phyloP scores from a whole-genome alignment of 2,329 filamentous ascomycete genomes.

The Falciphora oryzae region DNA sequence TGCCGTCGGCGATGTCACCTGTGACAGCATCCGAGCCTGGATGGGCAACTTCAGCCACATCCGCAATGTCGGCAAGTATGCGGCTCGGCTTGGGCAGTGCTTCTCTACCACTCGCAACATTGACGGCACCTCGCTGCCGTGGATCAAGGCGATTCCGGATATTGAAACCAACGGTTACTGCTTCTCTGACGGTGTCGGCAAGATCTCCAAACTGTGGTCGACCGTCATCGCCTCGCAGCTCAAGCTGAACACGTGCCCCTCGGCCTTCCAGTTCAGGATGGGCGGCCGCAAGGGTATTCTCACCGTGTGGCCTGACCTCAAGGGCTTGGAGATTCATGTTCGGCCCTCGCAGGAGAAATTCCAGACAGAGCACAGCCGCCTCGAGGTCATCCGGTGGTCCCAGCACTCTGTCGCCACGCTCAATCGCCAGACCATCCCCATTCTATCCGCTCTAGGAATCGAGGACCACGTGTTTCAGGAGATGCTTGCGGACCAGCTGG shows the following conservation, averaged over 20 bases:
- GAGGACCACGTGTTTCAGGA: slow-evolving; percentile 57
- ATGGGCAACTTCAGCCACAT: slow-evolving; percentile 86
- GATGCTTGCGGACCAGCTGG: slow-evolving; percentile 64
- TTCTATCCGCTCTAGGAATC: slow-evolving; percentile 76
- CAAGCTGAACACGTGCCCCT: slow-evolving; percentile 59
- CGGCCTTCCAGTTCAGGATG: slow-evolving; percentile 85
- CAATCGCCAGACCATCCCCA: slow-evolving; percentile 83
- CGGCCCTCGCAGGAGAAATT: slow-evolving; percentile 89
- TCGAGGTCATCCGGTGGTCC: slow-evolving; percentile 84
- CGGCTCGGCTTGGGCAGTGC: slow-evolving; percentile 85
- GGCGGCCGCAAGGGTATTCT: slow-evolving; percentile 91
- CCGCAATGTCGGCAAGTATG: slow-evolving; percentile 78
- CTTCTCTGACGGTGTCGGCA: slow-evolving; percentile 92
- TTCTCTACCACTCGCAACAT: slow-evolving; percentile 88
- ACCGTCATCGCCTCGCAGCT: slow-evolving; percentile 68
- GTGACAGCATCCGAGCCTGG: slow-evolving; percentile 72
- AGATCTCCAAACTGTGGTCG: slow-evolving; percentile 76
- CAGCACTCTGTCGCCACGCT: slow-evolving; percentile 70
- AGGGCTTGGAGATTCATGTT: slow-evolving; percentile 65
- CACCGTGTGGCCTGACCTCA: slow-evolving; percentile 51
- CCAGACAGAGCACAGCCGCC: slow-evolving; percentile 25
- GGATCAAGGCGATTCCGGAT: slow-evolving; percentile 59
- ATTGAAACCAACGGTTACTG: slow-evolving; percentile 61
- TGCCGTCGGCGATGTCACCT: slow-evolving; percentile 58
- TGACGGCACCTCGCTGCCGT: slow-evolving; percentile 53